A percentile compares a stretch with the other conserved stretches of the same genome.
These are phyloP conservation scores for Scolecobasidium constrictum DNA, from an alignment of 2,329 filamentous ascomycete genomes.

Conservation along the genomic window DNA sequence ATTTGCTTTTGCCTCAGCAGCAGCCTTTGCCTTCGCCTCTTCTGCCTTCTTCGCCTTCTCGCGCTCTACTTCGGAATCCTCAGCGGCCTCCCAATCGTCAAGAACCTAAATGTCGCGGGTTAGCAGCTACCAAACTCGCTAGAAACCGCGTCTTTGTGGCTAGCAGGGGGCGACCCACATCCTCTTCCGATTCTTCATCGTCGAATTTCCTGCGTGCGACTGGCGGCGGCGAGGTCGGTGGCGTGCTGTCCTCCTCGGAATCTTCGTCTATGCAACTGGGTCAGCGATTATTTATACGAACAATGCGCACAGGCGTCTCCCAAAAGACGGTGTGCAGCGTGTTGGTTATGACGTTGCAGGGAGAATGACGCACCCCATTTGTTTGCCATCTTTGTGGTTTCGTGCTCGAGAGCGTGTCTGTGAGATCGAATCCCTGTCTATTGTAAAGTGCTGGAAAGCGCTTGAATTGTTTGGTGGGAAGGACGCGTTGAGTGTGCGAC, in stretches of 20 bases:
- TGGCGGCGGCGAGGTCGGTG: slow-evolving; percentile 35
- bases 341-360: too few relatives aligned
- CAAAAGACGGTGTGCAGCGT: slow-evolving; percentile 7
- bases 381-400: slow-evolving; percentile 10
- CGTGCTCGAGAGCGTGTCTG: too few relatives aligned
- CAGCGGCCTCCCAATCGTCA: slow-evolving; percentile 93
- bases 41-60: slow-evolving; percentile 85
- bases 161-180: slow-evolving; percentile 48
- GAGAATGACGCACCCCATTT: slow-evolving; percentile 12
- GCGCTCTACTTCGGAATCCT: slow-evolving; percentile 92
- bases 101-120: slow-evolving; percentile 51
- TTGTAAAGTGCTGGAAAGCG: too few relatives aligned
- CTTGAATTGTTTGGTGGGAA: too few relatives aligned
- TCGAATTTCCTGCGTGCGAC: slow-evolving; percentile 64
- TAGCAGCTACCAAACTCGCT: too few relatives aligned
- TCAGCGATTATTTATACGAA: too few relatives aligned
- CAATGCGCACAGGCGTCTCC: too few relatives aligned
- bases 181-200: slow-evolving; percentile 79
- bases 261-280: slow-evolving; percentile 36
- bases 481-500: too few relatives aligned
- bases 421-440: too few relatives aligned
- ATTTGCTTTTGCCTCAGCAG: slow-evolving; percentile 74
- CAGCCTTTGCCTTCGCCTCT: slow-evolving; percentile 79
- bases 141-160: slow-evolving; percentile 19
- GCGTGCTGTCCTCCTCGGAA: slow-evolving; percentile 40